Evolutionary conservation across 306 rosid genomes (phyloP).

Genomic region (Pueraria montana): DNA sequence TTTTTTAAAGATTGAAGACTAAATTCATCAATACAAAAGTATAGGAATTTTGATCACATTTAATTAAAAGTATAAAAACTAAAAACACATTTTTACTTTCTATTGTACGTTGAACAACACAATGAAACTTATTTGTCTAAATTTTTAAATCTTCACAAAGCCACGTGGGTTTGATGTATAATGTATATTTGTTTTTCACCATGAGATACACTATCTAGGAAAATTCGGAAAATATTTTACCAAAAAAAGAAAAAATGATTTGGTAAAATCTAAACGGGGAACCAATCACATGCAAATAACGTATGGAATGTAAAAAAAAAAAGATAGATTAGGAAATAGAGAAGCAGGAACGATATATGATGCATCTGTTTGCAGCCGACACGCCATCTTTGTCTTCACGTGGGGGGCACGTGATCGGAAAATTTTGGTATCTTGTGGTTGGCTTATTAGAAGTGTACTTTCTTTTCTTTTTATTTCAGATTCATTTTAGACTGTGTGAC

Average conservation of each 20-base stretch:
- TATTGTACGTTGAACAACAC: neutral
- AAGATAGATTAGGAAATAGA: neutral
- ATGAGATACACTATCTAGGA: neutral
- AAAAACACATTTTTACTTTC: too few relatives aligned
- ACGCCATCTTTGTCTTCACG: conserved; percentile 52
- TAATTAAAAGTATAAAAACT: too few relatives aligned
- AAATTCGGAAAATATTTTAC: neutral
- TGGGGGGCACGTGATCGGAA: conserved; percentile 61
- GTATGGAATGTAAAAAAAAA: neutral
- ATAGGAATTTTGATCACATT: too few relatives aligned
- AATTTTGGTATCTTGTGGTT: conserved; percentile 37
- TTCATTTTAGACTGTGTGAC: neutral
- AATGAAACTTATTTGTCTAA: neutral
- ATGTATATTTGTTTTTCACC: neutral
- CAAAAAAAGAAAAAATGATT: neutral
- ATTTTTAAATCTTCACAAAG: neutral
- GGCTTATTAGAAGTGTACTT: neutral
- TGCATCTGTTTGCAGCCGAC: conserved; percentile 54
- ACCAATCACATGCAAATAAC: conserved; percentile 27
- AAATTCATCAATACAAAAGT: too few relatives aligned
- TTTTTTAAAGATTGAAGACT: too few relatives aligned
- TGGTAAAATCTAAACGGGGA: neutral
- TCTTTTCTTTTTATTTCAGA: neutral
- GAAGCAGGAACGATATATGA: neutral
- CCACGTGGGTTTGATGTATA: neutral